Conservation (phyloP, 1,284 basidiomycete species). For the Cutaneotrichosporon sp. region DNA sequence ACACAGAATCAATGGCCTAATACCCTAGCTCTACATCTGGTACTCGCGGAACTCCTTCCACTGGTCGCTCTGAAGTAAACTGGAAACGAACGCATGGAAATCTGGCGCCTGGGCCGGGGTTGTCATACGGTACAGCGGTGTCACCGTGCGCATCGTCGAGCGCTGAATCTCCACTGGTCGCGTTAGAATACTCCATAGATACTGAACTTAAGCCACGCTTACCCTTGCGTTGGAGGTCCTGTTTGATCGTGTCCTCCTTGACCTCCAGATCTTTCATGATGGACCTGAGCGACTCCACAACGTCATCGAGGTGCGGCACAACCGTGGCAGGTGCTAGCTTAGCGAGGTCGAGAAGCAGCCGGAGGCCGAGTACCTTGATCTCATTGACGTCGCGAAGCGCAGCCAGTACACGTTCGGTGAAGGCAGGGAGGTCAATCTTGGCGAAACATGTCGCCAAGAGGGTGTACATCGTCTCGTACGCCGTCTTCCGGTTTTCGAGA, state of each 20-base stretch:
- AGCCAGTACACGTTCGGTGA: conserved; percentile 72
- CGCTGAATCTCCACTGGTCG: conserved; percentile 71
- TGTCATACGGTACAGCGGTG: conserved; percentile 67
- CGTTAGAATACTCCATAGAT: neutral
- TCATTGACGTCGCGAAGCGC: conserved; percentile 90
- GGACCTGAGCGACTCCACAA: conserved; percentile 71
- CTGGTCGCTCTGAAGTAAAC: conserved; percentile 34
- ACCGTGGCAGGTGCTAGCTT: conserved; percentile 77
- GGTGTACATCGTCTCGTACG: conserved; percentile 93
- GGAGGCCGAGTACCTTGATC: conserved; percentile 92
- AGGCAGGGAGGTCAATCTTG: conserved; percentile 78
- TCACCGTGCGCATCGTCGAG: conserved; percentile 77
- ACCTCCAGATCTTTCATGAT: conserved; percentile 88
- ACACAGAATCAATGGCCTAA: neutral
- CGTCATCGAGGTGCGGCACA: conserved; percentile 78
- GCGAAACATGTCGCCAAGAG: conserved; percentile 86
- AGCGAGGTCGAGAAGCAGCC: conserved; percentile 87
- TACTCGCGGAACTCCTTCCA: conserved; percentile 46
- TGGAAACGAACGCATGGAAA: conserved; percentile 65
- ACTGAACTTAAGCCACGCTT: too few species aligned
- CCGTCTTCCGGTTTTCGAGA: conserved; percentile 66
- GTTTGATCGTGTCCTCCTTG: conserved; percentile 92
- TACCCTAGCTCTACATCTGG: conserved; percentile 20
- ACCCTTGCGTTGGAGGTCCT: conserved; percentile 84
- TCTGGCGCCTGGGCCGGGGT: conserved; percentile 57